These are phyloP conservation scores for Solanum appendiculatum DNA, from an alignment of 257 asterid genomes.

Conservation along the genomic window DNA sequence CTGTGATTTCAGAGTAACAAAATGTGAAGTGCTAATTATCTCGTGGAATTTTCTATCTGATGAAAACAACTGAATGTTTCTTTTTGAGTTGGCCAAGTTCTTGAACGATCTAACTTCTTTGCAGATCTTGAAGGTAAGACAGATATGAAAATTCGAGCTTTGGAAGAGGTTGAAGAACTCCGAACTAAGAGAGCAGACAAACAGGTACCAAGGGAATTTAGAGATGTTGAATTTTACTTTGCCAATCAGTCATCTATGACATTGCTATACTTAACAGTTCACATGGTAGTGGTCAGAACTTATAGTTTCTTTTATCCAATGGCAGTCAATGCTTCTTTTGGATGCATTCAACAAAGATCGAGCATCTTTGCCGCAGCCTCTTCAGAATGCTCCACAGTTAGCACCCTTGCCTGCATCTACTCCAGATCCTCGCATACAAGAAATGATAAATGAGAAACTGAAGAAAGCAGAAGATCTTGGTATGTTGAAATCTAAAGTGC, in stretches of 20 bases:
- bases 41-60: neutral
- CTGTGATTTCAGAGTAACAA: neutral
- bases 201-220: constrained; percentile 43
- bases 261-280: neutral
- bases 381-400: constrained; percentile 41
- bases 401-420: constrained; percentile 63
- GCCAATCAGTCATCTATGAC: neutral
- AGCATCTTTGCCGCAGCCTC: constrained; percentile 89
- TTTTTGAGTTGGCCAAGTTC: neutral
- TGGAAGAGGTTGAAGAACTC: constrained; percentile 87
- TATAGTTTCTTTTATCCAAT: constrained; percentile 13
- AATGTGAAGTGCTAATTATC: neutral
- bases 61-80: neutral
- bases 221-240: neutral
- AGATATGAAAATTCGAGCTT: constrained; percentile 80
- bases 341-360: constrained; percentile 99
- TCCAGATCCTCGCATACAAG: constrained; percentile 84
- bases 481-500: constrained; percentile 8
- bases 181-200: constrained; percentile 86
- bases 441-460: constrained; percentile 89
- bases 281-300: neutral
- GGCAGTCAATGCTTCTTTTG: constrained; percentile 86
- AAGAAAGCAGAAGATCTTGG: constrained; percentile 99
- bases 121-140: constrained; percentile 93
- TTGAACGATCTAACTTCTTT: neutral